Conservation (phyloP, 345 rosid species). For the Sonneratia caseolaris region DNA sequence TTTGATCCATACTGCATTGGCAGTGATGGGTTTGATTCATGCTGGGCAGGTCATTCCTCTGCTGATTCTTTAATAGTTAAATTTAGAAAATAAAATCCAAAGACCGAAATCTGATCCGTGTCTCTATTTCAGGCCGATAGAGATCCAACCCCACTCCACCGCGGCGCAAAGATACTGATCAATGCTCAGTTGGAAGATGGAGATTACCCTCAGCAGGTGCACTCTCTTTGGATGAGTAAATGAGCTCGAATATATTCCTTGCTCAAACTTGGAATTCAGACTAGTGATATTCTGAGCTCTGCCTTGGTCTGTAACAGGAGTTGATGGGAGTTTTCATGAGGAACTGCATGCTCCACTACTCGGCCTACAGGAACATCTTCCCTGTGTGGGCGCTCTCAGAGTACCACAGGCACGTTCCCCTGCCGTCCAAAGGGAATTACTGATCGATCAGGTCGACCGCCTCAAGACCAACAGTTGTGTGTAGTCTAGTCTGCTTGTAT, state of each 20-base stretch:
- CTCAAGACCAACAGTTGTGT: background rate
- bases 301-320: slow-evolving; percentile 33
- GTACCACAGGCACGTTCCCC: slow-evolving; percentile 33
- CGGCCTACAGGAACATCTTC: slow-evolving; percentile 59
- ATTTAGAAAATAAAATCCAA: background rate
- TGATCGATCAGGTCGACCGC: background rate
- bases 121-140: slow-evolving; percentile 16
- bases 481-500: background rate
- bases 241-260: background rate
- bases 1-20: slow-evolving; percentile 53
- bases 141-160: slow-evolving; percentile 31
- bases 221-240: background rate
- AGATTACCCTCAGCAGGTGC: slow-evolving; percentile 38
- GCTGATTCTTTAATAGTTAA: background rate
- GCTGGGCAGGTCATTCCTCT: slow-evolving; percentile 30
- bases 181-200: slow-evolving; percentile 33
- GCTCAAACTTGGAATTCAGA: background rate
- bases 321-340: slow-evolving; percentile 65
- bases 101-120: background rate
- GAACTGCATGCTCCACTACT: slow-evolving; percentile 74
- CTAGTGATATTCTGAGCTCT: background rate
- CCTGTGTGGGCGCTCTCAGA: slow-evolving; percentile 72
- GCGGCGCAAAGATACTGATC: slow-evolving; percentile 27
- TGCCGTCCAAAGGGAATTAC: slow-evolving; percentile 15
- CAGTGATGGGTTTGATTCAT: slow-evolving; percentile 48